These are phyloP conservation scores for Primulina tabacum DNA, from an alignment of 257 asterid species.

Conservation along the genomic window DNA sequence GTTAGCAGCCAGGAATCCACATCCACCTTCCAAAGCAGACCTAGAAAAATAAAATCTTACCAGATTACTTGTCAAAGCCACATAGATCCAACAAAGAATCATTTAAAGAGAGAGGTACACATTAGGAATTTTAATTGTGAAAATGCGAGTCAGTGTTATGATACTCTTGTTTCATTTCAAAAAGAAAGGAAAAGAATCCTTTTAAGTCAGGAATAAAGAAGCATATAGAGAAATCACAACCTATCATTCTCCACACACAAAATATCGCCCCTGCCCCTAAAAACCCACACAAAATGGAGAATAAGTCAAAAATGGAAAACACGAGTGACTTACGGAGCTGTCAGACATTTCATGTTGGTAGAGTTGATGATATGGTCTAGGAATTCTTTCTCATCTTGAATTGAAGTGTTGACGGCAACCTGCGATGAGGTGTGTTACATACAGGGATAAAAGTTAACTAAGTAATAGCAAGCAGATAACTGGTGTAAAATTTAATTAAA, in stretches of 20 bases:
- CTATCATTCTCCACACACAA: neutral
- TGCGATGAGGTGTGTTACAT: conserved; percentile 30
- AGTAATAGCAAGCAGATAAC: conserved; percentile 14
- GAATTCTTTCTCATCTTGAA: conserved; percentile 83
- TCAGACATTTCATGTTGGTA: conserved; percentile 98
- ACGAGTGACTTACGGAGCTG: conserved; percentile 62
- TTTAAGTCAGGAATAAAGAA: neutral
- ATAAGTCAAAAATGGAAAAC: no score
- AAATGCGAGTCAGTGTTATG: neutral
- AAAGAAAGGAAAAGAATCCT: neutral
- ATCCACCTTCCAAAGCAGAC: conserved; percentile 96
- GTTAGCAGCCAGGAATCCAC: conserved; percentile 96
- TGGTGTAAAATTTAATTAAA: conserved; percentile 1
- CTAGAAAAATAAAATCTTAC: conserved; percentile 32
- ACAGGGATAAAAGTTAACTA: neutral
- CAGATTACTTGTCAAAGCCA: conserved; percentile 3
- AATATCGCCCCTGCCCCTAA: neutral
- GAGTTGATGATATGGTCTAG: conserved; percentile 90
- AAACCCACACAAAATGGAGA: neutral
- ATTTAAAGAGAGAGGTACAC: neutral
- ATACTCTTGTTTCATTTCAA: neutral
- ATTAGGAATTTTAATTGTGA: no score
- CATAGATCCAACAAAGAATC: conserved; percentile 7
- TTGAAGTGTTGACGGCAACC: conserved; percentile 96
- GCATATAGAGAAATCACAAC: neutral